These are phyloP conservation scores for Adansonia digitata DNA, from an alignment of 345 rosid species.

Conservation along the genomic window DNA sequence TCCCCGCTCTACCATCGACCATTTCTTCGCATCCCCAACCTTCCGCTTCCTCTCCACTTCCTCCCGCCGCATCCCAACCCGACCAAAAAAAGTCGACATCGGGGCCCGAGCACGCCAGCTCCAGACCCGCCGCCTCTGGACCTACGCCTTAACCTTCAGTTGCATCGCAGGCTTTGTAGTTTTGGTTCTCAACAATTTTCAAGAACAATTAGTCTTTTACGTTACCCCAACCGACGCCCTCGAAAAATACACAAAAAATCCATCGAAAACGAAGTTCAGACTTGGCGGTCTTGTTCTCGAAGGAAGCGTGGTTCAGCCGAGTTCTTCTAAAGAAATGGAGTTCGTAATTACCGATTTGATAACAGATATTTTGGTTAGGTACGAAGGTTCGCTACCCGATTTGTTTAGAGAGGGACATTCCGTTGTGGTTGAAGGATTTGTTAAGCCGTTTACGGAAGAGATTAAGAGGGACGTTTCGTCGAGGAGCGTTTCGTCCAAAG, in stretches of 20 bases:
- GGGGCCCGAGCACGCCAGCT: constrained; percentile 85
- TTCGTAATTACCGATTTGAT: constrained; percentile 84
- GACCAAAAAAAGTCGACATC: constrained; percentile 63
- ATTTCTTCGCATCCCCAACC: constrained; percentile 7
- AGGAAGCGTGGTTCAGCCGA: constrained; percentile 81
- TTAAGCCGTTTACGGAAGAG: constrained; percentile 67
- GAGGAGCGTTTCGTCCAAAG: constrained; percentile 59
- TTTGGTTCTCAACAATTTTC: constrained; percentile 74
- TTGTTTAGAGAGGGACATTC: constrained; percentile 93
- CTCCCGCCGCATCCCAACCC: constrained; percentile 51
- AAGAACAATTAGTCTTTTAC: constrained; percentile 86
- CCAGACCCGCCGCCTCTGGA: constrained; percentile 87
- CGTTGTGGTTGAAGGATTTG: constrained; percentile 89
- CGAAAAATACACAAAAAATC: constrained; percentile 65
- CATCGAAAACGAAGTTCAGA: constrained; percentile 60
- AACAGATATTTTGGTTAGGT: constrained; percentile 80
- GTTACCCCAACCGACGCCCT: constrained; percentile 81
- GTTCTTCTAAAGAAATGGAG: constrained; percentile 69
- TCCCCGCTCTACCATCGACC: constrained; percentile 14
- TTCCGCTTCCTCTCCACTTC: constrained; percentile 57
- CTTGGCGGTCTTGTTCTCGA: constrained; percentile 92
- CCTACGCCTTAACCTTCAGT: constrained; percentile 83
- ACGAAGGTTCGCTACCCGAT: constrained; percentile 75
- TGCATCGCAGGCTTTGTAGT: constrained; percentile 85
- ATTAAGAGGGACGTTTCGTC: constrained; percentile 42